These are phyloP conservation scores for Suhomyces faveliae DNA, from an alignment of 805 yeast species.

Conservation along the genomic window DNA sequence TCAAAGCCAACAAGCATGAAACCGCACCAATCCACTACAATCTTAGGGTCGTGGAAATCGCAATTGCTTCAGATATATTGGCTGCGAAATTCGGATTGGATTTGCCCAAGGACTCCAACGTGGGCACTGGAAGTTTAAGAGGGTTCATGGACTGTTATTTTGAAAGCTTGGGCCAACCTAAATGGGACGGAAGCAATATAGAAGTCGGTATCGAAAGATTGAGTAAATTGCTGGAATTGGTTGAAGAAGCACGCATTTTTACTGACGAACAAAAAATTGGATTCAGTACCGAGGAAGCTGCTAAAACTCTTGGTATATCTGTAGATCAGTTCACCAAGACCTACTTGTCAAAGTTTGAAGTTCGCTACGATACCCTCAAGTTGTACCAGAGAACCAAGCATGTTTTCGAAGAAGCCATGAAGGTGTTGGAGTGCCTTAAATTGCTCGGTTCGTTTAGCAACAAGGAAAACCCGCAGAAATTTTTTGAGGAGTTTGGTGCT, in stretches of 20 bases:
- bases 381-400: conserved; percentile 60
- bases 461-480: conserved; percentile 18
- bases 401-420: conserved; percentile 58
- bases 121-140: conserved; percentile 57
- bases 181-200: conserved; percentile 49
- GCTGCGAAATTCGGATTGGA: conserved; percentile 47
- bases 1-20: conserved; percentile 62
- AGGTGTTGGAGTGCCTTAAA: conserved; percentile 53
- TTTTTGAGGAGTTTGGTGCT: conserved; percentile 47
- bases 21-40: conserved; percentile 71
- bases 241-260: conserved; percentile 40
- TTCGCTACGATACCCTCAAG: conserved; percentile 54
- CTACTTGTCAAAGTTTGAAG: conserved; percentile 54
- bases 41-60: conserved; percentile 69
- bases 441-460: conserved; percentile 26
- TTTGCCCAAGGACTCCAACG: conserved; percentile 48
- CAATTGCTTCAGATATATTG: conserved; percentile 61
- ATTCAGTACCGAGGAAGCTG: conserved; percentile 49
- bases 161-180: conserved; percentile 23
- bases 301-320: conserved; percentile 41
- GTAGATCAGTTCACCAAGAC: conserved; percentile 41
- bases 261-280: conserved; percentile 40
- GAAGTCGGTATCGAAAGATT: conserved; percentile 42
- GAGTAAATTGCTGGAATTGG: conserved; percentile 38
- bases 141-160: conserved; percentile 59